Evolutionary conservation across 148 eudicot species (phyloP).

Genomic region (Chenopodium berlandieri): DNA sequence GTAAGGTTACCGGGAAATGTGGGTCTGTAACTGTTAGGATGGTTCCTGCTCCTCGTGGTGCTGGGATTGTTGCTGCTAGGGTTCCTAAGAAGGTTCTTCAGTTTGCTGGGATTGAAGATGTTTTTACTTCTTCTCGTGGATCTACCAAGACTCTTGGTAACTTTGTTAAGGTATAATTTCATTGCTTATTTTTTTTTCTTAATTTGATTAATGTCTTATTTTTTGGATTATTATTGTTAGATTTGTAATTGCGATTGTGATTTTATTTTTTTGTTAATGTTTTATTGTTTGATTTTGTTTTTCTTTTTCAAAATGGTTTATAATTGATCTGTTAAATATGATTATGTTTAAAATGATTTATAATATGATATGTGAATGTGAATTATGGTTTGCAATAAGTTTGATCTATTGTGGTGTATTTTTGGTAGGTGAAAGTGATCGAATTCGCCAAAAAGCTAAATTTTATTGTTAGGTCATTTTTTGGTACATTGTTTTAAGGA

Average conservation of each 20-base stretch:
- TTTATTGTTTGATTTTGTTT: too few species aligned
- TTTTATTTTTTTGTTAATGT: too few species aligned
- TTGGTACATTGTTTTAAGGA: too few species aligned
- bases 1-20: slow-evolving; percentile 87
- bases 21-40: slow-evolving; percentile 78
- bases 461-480: too few species aligned
- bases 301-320: too few species aligned
- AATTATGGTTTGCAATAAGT: too few species aligned
- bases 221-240: not conserved
- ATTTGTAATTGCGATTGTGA: not conserved
- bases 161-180: slow-evolving; percentile 63
- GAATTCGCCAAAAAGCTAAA: too few species aligned
- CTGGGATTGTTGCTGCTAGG: slow-evolving; percentile 83
- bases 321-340: too few species aligned
- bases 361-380: too few species aligned
- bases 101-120: slow-evolving; percentile 93
- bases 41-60: slow-evolving; percentile 89
- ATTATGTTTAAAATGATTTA: too few species aligned
- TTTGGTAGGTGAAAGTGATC: too few species aligned
- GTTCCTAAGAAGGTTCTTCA: slow-evolving; percentile 91
- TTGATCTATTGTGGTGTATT: too few species aligned
- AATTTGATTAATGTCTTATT: not conserved
- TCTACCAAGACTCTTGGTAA: slow-evolving; percentile 88
- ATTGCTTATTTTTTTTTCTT: not conserved
- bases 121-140: slow-evolving; percentile 79